phyloP scores from a whole-genome alignment of 2,329 filamentous ascomycete genomes.

The Paecilomyces niveus region DNA sequence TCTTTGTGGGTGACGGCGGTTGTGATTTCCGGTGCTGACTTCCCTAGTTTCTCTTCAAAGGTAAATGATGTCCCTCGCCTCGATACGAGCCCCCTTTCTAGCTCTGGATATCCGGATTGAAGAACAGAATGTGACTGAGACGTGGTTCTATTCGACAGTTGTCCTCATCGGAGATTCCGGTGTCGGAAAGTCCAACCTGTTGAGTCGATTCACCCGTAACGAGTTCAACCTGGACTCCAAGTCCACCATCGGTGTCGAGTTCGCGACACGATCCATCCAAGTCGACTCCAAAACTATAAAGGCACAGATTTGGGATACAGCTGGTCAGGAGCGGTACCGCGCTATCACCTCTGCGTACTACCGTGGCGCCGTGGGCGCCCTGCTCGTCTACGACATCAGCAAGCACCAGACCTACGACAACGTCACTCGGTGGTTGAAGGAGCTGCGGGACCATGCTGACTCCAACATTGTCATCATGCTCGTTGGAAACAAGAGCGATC shows the following conservation, averaged over 20 bases:
- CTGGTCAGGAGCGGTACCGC: constrained; percentile 96
- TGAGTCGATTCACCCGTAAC: constrained; percentile 98
- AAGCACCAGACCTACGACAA: constrained; percentile 99
- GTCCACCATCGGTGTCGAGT: constrained; percentile 99
- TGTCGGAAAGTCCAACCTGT: constrained; percentile 98
- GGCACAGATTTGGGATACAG: constrained; percentile 99
- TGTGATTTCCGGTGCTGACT: constrained; percentile 22
- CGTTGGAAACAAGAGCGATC: constrained; percentile 99
- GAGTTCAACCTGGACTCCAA: constrained; percentile 99
- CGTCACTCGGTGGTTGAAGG: constrained; percentile 97
- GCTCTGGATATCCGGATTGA: constrained; percentile 5
- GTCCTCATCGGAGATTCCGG: constrained; percentile 99
- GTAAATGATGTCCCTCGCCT: constrained; percentile 43
- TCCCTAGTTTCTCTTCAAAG: constrained; percentile 95
- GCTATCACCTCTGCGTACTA: constrained; percentile 99
- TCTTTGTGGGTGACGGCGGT: not conserved
- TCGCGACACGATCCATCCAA: constrained; percentile 96
- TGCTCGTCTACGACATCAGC: constrained; percentile 99
- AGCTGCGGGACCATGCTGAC: constrained; percentile 94
- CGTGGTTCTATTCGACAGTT: constrained; percentile 48
- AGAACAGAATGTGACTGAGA: constrained; percentile 11
- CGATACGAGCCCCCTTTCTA: constrained; percentile 12
- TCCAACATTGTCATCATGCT: constrained; percentile 99
- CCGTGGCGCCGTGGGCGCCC: constrained; percentile 89
- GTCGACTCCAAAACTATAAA: constrained; percentile 99